Percentiles rank a stretch among this genome's conserved stretches.
phyloP scores from a whole-genome alignment of 192 early-diverging fungal genomes.

The Gigaspora rosea region DNA sequence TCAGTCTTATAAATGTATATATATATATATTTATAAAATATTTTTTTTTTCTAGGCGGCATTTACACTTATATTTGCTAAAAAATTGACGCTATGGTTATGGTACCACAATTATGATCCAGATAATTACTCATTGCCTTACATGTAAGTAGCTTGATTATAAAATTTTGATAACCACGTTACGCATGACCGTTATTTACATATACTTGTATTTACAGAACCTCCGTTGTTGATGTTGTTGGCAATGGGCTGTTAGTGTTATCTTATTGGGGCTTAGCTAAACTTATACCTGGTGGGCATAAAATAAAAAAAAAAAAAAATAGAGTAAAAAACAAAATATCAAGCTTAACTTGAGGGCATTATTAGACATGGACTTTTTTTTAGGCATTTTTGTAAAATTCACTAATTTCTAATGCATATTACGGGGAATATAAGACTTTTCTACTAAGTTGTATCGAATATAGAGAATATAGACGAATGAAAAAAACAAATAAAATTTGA shows the following conservation, averaged over 20 bases:
- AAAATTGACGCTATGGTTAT: conserved; percentile 57
- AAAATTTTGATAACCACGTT: not conserved
- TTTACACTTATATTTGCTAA: conserved; percentile 60
- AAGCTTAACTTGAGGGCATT: not conserved
- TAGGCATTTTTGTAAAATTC: not conserved
- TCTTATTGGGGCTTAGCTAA: conserved; percentile 22
- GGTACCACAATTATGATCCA: conserved; percentile 74
- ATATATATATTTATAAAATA: conserved; percentile 29
- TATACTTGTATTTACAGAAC: conserved; percentile 53
- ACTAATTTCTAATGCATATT: not conserved
- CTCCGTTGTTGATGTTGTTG: conserved; percentile 69
- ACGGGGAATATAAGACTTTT: too few relatives aligned
- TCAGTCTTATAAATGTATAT: not conserved
- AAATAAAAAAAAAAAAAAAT: not conserved
- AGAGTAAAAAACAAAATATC: not conserved
- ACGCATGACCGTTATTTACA: not conserved
- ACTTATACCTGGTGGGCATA: not conserved
- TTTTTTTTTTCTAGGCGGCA: conserved; percentile 49
- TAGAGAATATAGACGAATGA: too few relatives aligned
- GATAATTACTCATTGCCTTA: conserved; percentile 71
- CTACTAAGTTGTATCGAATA: too few relatives aligned
- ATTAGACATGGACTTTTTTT: too few relatives aligned
- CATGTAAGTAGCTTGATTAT: conserved; percentile 48
- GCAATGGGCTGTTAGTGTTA: conserved; percentile 60
- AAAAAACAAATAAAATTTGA: too few relatives aligned